phyloP scores from a whole-genome alignment of 2,329 filamentous ascomycete genomes.

The Leptodontidium sp. region DNA sequence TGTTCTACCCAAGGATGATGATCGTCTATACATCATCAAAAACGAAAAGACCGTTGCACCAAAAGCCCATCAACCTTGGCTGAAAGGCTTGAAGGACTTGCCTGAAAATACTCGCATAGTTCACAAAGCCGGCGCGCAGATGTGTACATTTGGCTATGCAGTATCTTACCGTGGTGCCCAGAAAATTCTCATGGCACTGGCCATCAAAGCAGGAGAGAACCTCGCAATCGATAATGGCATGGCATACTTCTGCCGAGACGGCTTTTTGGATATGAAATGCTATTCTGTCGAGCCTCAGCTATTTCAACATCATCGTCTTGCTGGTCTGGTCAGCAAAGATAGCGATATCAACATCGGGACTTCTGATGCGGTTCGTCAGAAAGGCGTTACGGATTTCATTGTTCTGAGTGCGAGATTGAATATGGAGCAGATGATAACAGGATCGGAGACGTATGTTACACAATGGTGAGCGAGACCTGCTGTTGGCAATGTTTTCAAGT shows the following conservation, averaged over 20 bases:
- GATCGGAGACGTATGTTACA: conserved; percentile 24
- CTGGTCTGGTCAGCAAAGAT: conserved; percentile 44
- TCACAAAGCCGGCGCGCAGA: conserved; percentile 41
- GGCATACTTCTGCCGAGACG: conserved; percentile 46
- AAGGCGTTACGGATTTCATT: conserved; percentile 48
- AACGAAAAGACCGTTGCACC: conserved; percentile 44
- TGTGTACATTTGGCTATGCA: conserved; percentile 49
- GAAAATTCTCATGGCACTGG: conserved; percentile 69
- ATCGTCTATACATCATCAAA: conserved; percentile 35
- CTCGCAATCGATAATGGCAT: conserved; percentile 47
- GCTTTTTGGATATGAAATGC: conserved; percentile 46
- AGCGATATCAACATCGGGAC: conserved; percentile 45
- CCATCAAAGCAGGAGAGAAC: conserved; percentile 43
- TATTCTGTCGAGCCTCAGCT: conserved; percentile 46
- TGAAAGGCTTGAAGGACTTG: conserved; percentile 26
- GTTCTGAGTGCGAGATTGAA: conserved; percentile 49
- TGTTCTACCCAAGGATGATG: conserved; percentile 19
- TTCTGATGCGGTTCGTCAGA: conserved; percentile 39
- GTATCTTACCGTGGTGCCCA: conserved; percentile 49
- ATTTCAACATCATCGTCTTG: conserved; percentile 48
- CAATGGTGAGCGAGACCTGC: conserved; percentile 22
- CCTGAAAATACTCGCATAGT: conserved; percentile 41
- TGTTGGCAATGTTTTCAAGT: neutral
- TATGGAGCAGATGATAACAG: conserved; percentile 45
- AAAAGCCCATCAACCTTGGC: conserved; percentile 26